phyloP scores from a whole-genome alignment of 768 basidiomycete species.

The Rhizopogon sp. region DNA sequence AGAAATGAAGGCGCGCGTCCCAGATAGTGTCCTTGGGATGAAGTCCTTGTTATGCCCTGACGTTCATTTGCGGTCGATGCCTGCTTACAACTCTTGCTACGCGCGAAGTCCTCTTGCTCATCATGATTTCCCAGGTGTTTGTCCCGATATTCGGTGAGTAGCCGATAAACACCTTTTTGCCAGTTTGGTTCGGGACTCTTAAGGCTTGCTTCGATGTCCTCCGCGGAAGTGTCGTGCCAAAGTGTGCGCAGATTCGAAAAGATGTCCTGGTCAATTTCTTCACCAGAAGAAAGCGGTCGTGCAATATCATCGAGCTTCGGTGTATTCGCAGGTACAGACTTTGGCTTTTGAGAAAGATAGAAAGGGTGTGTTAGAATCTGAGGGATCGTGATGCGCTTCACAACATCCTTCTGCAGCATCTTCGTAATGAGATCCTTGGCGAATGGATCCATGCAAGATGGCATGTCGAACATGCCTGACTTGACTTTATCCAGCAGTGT shows the following conservation, averaged over 20 bases:
- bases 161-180: slow-evolving; percentile 95
- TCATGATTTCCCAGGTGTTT: slow-evolving; percentile 70
- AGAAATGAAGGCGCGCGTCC: slow-evolving; percentile 31
- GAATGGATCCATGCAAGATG: slow-evolving; percentile 55
- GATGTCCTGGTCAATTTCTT: slow-evolving; percentile 83
- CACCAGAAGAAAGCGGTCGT: slow-evolving; percentile 53
- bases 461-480: slow-evolving; percentile 69
- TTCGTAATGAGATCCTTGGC: slow-evolving; percentile 74
- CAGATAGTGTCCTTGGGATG: slow-evolving; percentile 21
- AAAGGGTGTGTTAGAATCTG: slow-evolving; percentile 82
- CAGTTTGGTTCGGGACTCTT: slow-evolving; percentile 68
- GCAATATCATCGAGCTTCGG: slow-evolving; percentile 67
- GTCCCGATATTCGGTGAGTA: slow-evolving; percentile 80
- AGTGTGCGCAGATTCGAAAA: slow-evolving; percentile 86
- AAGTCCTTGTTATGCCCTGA: slow-evolving; percentile 15
- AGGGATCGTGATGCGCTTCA: slow-evolving; percentile 74
- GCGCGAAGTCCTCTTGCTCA: slow-evolving; percentile 52
- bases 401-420: slow-evolving; percentile 78
- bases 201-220: slow-evolving; percentile 67
- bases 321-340: slow-evolving; percentile 34
- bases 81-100: slow-evolving; percentile 32
- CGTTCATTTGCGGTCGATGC: slow-evolving; percentile 24
- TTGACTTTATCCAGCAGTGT: slow-evolving; percentile 80
- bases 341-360: slow-evolving; percentile 52
- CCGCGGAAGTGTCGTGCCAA: slow-evolving; percentile 81